Conservation (phyloP, 2,329 filamentous ascomycete genomes). For the Lasiodiplodia theobromae region DNA sequence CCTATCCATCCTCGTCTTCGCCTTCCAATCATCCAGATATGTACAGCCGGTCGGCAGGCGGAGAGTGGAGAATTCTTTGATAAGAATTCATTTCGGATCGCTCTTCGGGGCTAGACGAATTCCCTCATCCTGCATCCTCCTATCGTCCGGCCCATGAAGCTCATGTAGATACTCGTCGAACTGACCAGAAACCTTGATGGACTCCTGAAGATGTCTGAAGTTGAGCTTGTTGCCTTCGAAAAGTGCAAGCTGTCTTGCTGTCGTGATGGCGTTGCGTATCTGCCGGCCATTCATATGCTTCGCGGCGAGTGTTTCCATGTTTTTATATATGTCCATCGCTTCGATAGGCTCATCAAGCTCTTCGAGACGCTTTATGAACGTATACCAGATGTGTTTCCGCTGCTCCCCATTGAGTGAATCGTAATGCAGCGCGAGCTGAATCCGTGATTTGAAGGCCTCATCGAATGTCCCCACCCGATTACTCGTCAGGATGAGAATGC, state of each 20-base stretch:
- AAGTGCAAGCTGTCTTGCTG: conserved; percentile 38
- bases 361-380: conserved; percentile 37
- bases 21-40: no score
- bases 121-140: no score
- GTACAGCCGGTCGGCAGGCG: no score
- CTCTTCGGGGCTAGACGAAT: no score
- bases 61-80: no score
- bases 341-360: conserved; percentile 48
- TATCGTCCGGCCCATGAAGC: neutral
- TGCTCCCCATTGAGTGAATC: conserved; percentile 4
- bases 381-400: conserved; percentile 40
- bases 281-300: conserved; percentile 58
- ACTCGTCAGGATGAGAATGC: conserved; percentile 44
- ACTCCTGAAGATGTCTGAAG: neutral
- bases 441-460: conserved; percentile 41
- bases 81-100: no score
- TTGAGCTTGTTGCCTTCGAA: conserved; percentile 31
- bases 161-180: neutral
- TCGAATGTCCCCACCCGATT: conserved; percentile 43
- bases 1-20: no score
- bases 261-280: conserved; percentile 57
- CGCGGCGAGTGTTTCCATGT: conserved; percentile 41
- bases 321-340: neutral
- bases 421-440: conserved; percentile 43
- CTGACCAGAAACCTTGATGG: neutral